Base-by-base conservation (phyloP, 164 flowering plant species). In the Stephania yunnanensis region DNA sequence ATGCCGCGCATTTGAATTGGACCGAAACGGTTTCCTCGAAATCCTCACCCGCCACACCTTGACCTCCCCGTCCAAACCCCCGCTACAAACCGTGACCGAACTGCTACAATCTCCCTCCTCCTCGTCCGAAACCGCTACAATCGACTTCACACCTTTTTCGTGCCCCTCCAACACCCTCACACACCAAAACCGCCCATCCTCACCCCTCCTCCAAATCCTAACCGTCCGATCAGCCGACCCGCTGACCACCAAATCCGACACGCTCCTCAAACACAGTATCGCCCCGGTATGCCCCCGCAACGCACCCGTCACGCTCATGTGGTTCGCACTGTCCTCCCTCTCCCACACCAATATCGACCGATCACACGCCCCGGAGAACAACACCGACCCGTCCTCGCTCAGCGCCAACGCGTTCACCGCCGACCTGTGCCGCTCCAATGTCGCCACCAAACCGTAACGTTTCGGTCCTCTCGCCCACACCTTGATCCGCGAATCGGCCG, bases 311-410 rank as follows among this genome's bases (percentile, higher is more conserved):
- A 90, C 91, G 44, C 72, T 84, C 95, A 91, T 90, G 76, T 91
- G 78, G 19, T 84, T 77, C 7, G 91, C 93, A 61, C 88, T 90
- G 77, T 90, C 95, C 78, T 92, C 96, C 71, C 87, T 85, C 79
- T 94, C 97, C 97, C 98, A 94, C 20, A 94, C 93, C 82, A 92
- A 69, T 6, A 94, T 90, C 63, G 97, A 94, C 68, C 96, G 87
- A 83, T 94, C 98, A 74, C 92, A 88, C 5, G 97, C 85, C 0
- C 97, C 98, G 12, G 98, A 94, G 75, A 88, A 94, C 72, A 94
- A 71, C 2, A 91, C 83, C 73, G 90, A 81, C 2, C 88, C 93
- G 76, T 87, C 89, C 10, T 20, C 68, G 77, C 69, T 87, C 75
- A 94, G 66, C 0, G 93, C 90, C 44, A 94, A 74, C 0, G 97